Evolutionary conservation across 78 protist species (phyloP), one percentile per base, ranked within the genome.

Genomic region (Salpingoeca rosetta): DNA sequence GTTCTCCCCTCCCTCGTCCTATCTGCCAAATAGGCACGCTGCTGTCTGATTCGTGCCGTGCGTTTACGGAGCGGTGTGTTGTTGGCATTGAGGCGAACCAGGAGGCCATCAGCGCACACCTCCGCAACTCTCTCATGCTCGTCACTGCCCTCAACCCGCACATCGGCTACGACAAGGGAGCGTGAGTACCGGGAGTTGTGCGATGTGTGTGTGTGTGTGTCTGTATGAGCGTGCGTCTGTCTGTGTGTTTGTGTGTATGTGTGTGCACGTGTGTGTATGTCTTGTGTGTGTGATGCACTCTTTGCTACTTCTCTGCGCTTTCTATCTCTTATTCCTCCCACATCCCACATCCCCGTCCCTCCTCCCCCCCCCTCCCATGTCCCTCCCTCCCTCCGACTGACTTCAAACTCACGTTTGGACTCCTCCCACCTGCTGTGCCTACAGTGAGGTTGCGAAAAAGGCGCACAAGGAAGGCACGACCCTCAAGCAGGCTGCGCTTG

Each of bases 121-220:
- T 95, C 74, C n/a, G 85, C 81, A 77, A 91, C 81, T 89, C 94
- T 0, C 91, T 97, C 81, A 97, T 97, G 99, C 91, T 96, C 72
- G 99, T 97, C 81, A 97, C 99, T 7, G 96, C 98, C 0, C 93
- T 97, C 86, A 96, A 94, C 90, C 94, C 93, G 40, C 90, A 96
- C 94, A 97, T 97, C 77, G 99, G 99, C 73, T 97, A 97, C 86
- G 99, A 97, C 90, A 94, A 83, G 3, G 86, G 91, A 0, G 95
- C 94, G 37, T 72, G 87, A 51, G 87, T 92, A 40, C 97, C 98
- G 22, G 88, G 94, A 92, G 51, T 83, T 42, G n/a, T n/a, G n/a
- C n/a, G n/a, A n/a, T n/a, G 12, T 45, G 57, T 45, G 57, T 12
- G 57, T 12, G n/a, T n/a, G n/a, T n/a, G n/a, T n/a, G n/a, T n/a